Conservation (phyloP, 1,284 basidiomycete genomes). For the Boletus semigastroideus region DNA sequence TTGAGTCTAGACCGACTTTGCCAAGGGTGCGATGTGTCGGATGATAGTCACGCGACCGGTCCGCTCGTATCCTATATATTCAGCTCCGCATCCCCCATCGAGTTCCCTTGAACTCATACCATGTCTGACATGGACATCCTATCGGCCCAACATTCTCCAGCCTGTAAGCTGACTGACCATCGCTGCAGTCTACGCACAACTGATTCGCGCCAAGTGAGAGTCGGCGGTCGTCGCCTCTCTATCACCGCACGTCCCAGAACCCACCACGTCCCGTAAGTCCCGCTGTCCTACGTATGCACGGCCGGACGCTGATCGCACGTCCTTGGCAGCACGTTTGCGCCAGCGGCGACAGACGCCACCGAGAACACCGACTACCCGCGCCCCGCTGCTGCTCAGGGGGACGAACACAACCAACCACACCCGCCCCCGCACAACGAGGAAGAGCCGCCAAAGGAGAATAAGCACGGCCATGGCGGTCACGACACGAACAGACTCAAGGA, state of each 20-base stretch:
- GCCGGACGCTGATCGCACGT: background rate
- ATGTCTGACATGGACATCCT: constrained; percentile 30
- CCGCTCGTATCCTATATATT: constrained; percentile 2
- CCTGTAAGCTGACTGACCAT: constrained; percentile 18
- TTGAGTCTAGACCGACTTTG: background rate
- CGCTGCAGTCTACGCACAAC: background rate
- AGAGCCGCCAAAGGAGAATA: constrained; percentile 50
- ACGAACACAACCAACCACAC: constrained; percentile 37
- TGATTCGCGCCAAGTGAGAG: constrained; percentile 49
- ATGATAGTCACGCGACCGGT: constrained; percentile 5
- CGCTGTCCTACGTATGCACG: too few relatives aligned
- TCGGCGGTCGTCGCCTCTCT: constrained; percentile 63
- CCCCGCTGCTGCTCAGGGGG: constrained; percentile 47
- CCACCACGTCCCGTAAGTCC: constrained; percentile 39
- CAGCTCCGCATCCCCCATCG: constrained; percentile 5
- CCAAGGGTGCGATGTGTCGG: background rate
- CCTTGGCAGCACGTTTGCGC: constrained; percentile 30
- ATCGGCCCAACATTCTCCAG: constrained; percentile 26
- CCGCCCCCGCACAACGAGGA: constrained; percentile 52
- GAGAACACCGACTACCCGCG: constrained; percentile 59
- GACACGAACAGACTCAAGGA: constrained; percentile 54
- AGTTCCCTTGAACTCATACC: background rate
- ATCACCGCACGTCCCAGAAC: constrained; percentile 42
- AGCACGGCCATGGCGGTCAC: constrained; percentile 40
- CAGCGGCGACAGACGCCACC: constrained; percentile 26